Evolutionary conservation across 306 rosid genomes (phyloP), one percentile per base, ranked within the genome.

Genomic region (Ziziphus jujuba): DNA sequence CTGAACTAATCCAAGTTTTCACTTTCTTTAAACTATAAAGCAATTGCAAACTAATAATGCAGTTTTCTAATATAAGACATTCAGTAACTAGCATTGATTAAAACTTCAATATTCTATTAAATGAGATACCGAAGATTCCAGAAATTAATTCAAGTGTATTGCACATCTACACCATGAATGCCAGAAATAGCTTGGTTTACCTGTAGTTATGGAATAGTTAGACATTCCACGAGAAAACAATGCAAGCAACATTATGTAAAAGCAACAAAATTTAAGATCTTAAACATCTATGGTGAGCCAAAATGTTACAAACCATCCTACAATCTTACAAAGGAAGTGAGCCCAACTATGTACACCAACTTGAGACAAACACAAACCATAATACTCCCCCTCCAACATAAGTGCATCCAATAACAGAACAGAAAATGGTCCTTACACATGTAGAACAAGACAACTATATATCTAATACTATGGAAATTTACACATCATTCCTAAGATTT

Each of bases 141-240:
- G 81, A 93, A 86, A 77, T 86, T 86, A 73, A 93, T 78, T 86
- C 97, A 97, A 72, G 85, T 51, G 63, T 79, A 84, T 72, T 93
- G 98, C 82, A 86, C 83, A 77, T 93, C 95, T 60, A 84, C 65
- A 28, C 97, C 96, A 76, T 87, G 96, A 68, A 50, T 65, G 40
- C 98, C 97, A 72, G 71, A 59, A 67, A 88, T 68, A 78, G 96
- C 92, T 77, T 93, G 97, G 79, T 84, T 87, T 66, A 92, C 89
- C 98, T 92, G 97, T 65, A 74, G 45, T 28, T 16, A 65, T 57
- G n/a, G 55, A 82, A 75, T 61, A 45, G 60, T 84, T 65, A 75
- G 63, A 40, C 61, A 49, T 66, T 59, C 60, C 47, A 16, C 6
- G 13, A 1, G 33, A 22, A 59, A 45, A 9, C 9, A 51, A 12